phyloP scores from a whole-genome alignment of 2,329 filamentous ascomycete genomes.

The Phialophora verrucosa region DNA sequence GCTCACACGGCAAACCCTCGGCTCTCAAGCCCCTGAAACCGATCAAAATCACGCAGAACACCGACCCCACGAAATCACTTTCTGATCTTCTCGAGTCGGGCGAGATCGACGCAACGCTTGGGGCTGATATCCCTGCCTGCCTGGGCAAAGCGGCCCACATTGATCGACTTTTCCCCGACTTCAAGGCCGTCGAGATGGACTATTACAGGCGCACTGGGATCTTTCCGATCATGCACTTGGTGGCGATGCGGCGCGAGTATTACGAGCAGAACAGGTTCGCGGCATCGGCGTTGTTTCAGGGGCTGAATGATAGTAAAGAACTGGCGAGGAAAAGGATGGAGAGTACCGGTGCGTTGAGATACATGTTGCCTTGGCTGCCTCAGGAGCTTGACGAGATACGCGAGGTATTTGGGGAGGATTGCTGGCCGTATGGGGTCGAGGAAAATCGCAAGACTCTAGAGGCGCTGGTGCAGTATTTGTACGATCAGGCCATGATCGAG shows the following conservation, averaged over 20 bases:
- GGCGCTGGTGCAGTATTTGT: conserved; percentile 10
- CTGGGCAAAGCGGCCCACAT: conserved; percentile 42
- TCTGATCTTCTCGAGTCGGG: conserved; percentile 45
- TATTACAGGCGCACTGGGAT: conserved; percentile 44
- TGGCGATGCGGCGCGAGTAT: conserved; percentile 40
- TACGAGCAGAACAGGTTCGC: conserved; percentile 44
- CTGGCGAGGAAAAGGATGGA: conserved; percentile 43
- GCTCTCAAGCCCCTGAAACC: conserved; percentile 22
- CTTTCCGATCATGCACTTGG: conserved; percentile 46
- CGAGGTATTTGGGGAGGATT: conserved; percentile 41
- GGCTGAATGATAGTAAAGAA: conserved; percentile 45
- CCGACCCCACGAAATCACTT: conserved; percentile 40
- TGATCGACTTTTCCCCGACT: conserved; percentile 45
- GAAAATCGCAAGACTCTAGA: conserved; percentile 16
- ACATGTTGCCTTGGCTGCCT: conserved; percentile 48
- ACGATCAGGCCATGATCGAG: conserved; percentile 15
- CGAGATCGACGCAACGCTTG: conserved; percentile 48
- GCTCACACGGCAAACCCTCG: conserved; percentile 43
- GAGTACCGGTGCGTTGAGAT: conserved; percentile 41
- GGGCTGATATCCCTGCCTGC: conserved; percentile 44
- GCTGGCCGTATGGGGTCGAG: conserved; percentile 13
- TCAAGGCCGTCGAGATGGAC: conserved; percentile 44
- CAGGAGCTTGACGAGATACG: conserved; percentile 45
- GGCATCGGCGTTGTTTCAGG: conserved; percentile 44
- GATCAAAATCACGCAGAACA: conserved; percentile 18